These are phyloP conservation scores for Coelastrella sp. DNA, from an alignment of 139 green algal species.

Conservation along the genomic window DNA sequence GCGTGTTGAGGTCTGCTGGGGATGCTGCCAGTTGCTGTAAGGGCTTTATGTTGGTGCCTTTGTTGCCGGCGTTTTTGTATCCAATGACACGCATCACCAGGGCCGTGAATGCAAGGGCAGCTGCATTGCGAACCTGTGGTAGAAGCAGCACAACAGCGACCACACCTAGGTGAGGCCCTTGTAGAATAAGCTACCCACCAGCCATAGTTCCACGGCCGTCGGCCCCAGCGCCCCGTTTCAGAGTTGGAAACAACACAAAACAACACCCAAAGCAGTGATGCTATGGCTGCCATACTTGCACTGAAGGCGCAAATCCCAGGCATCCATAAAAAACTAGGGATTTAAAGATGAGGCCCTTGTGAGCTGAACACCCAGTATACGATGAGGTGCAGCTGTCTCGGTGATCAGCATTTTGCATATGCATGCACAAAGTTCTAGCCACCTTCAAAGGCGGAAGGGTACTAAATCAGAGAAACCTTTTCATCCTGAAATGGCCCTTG, in stretches of 20 bases:
- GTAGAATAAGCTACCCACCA: background rate
- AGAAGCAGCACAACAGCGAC: slow-evolving; percentile 13
- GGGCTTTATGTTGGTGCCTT: slow-evolving; percentile 11
- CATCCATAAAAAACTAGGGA: no score
- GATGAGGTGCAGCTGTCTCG: no score
- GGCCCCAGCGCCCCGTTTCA: background rate
- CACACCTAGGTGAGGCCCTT: background rate
- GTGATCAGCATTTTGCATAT: no score
- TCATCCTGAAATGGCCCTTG: no score
- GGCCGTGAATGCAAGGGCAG: slow-evolving; percentile 82
- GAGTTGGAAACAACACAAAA: no score
- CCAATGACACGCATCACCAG: slow-evolving; percentile 84
- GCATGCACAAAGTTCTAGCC: no score
- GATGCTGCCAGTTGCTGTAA: slow-evolving; percentile 45
- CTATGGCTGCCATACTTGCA: background rate
- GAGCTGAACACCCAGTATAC: no score
- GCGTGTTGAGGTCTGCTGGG: slow-evolving; percentile 65
- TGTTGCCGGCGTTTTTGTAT: slow-evolving; percentile 79
- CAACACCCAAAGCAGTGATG: no score
- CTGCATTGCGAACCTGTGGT: slow-evolving; percentile 85
- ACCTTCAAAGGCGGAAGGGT: no score
- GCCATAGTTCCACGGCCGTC: background rate
- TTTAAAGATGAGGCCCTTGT: no score
- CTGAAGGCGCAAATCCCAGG: background rate
- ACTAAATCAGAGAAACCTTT: no score